Percentiles rank a stretch among this genome's conserved stretches.
Evolutionary conservation across 495 filamentous ascomycete species (phyloP).

Genomic region (Geoglossum glabrum): DNA sequence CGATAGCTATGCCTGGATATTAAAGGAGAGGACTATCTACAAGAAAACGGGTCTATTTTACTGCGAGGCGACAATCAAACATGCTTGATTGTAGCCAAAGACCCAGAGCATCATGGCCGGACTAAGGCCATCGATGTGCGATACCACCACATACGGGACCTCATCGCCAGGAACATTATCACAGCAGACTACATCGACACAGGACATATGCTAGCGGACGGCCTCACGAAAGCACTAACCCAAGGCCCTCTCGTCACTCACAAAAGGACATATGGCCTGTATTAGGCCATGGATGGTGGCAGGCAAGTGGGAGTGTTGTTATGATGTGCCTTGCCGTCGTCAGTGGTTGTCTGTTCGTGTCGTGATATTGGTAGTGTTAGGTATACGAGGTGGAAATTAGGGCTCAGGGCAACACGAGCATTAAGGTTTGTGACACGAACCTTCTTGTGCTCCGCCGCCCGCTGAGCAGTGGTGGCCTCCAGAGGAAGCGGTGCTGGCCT

Average conservation of each 20-base stretch:
- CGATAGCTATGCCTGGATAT: not conserved
- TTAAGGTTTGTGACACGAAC: no score
- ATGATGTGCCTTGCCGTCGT: no score
- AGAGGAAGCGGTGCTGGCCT: no score
- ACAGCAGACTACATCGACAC: not conserved
- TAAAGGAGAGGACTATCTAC: not conserved
- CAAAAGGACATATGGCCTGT: not conserved
- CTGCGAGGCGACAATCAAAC: constrained; percentile 8
- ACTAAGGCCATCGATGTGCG: not conserved
- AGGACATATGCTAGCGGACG: not conserved
- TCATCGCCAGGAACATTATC: not conserved
- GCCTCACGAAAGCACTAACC: not conserved
- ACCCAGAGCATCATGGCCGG: constrained; percentile 6
- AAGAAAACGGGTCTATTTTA: not conserved
- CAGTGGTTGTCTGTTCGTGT: no score
- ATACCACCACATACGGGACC: not conserved
- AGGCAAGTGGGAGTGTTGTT: not conserved
- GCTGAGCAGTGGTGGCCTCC: no score
- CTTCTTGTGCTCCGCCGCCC: no score
- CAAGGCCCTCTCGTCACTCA: not conserved
- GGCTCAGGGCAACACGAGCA: no score
- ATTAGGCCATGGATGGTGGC: not conserved
- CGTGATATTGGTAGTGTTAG: no score
- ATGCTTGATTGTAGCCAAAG: constrained; percentile 6
- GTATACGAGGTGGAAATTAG: no score